Evolutionary conservation across 371 early-diverging fungal species (phyloP).

Genomic region (Zychaea mexicana): DNA sequence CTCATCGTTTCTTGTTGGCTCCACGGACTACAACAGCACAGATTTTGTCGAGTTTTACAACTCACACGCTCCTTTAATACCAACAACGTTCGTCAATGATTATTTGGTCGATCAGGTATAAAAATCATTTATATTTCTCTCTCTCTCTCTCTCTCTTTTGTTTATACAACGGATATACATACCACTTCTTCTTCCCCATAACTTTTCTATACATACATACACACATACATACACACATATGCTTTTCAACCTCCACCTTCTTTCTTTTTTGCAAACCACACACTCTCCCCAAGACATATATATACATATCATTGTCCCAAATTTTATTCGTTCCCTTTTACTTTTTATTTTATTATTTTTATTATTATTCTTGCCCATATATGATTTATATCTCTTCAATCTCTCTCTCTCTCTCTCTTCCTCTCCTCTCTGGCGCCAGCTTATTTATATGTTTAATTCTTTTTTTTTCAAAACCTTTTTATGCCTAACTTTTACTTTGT

Average conservation of each 20-base stretch:
- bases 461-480: constrained; percentile 1
- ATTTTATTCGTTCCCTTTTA: neutral
- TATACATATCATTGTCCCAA: no score
- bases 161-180: neutral
- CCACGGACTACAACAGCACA: neutral
- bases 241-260: neutral
- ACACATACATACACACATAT: neutral
- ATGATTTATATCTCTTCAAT: neutral
- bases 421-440: no score
- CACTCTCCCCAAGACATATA: no score
- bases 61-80: constrained; percentile 3
- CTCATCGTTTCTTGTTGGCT: neutral
- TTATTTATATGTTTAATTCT: neutral
- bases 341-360: no score
- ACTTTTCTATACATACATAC: neutral
- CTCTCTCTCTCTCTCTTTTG: neutral
- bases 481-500: no score
- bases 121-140: neutral
- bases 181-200: neutral
- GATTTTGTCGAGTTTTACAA: constrained; percentile 2
- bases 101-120: constrained; percentile 5
- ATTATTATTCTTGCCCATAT: constrained; percentile 1
- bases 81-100: neutral
- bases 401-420: constrained; percentile 11
- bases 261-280: no score